phyloP scores from a whole-genome alignment of 768 basidiomycete species.

The Tephrocybe rancida region DNA sequence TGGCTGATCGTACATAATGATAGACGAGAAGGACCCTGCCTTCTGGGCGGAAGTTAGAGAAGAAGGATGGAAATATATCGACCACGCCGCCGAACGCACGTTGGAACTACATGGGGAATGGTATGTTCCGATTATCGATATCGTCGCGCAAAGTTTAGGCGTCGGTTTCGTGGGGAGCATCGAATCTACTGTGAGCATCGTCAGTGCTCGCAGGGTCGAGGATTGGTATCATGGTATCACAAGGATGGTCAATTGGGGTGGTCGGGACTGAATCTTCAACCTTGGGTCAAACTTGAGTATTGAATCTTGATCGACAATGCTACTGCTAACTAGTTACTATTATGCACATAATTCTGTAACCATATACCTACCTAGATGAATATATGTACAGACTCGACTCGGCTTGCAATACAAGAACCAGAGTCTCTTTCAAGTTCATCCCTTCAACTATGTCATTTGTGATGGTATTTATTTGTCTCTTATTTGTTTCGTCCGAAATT shows the following conservation, averaged over 20 bases:
- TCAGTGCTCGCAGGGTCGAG: slow-evolving; percentile 53
- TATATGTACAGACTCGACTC: too few relatives aligned
- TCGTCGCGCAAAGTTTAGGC: slow-evolving; percentile 56
- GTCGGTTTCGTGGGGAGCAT: slow-evolving; percentile 61
- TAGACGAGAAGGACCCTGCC: slow-evolving; percentile 44
- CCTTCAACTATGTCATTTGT: too few relatives aligned
- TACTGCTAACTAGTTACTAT: too few relatives aligned
- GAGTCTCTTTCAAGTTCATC: too few relatives aligned
- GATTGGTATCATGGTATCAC: slow-evolving; percentile 57
- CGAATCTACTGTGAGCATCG: slow-evolving; percentile 55
- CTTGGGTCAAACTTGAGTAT: not conserved
- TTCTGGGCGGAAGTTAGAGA: slow-evolving; percentile 43
- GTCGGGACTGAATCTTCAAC: slow-evolving; percentile 10
- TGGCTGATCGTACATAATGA: not conserved
- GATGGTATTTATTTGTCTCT: too few relatives aligned
- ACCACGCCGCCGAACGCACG: slow-evolving; percentile 38
- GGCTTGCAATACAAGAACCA: too few relatives aligned
- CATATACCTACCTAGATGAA: too few relatives aligned
- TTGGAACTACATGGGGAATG: slow-evolving; percentile 39
- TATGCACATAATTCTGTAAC: too few relatives aligned
- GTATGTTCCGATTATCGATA: slow-evolving; percentile 55
- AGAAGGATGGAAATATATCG: slow-evolving; percentile 46
- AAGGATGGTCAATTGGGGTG: slow-evolving; percentile 27
- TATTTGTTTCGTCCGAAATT: too few relatives aligned
- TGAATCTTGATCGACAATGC: too few relatives aligned